phyloP scores from a whole-genome alignment of 2,329 filamentous ascomycete species.

The Fusarium irregulare region DNA sequence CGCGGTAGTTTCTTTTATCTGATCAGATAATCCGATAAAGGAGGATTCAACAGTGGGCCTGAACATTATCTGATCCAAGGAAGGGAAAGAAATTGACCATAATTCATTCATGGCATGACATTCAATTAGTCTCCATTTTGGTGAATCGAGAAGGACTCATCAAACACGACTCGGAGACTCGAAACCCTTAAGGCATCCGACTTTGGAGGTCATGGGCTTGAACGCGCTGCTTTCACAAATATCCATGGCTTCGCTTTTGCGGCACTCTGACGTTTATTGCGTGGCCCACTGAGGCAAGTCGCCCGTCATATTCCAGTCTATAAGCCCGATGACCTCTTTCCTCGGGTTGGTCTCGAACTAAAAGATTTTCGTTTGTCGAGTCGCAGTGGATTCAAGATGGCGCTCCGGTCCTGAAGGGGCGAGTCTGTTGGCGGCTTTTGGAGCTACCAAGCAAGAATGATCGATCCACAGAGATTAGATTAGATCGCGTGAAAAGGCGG shows the following conservation, averaged over 20 bases:
- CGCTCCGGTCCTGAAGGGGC: slow-evolving; percentile 14
- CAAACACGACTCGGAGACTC: neutral
- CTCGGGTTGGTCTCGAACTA: neutral
- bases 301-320: neutral
- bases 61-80: neutral
- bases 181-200: neutral
- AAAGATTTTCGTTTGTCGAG: neutral
- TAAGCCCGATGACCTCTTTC: neutral
- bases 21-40: slow-evolving; percentile 33
- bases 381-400: slow-evolving; percentile 3
- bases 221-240: neutral
- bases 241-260: neutral
- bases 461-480: slow-evolving; percentile 24
- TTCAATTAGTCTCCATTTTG: neutral
- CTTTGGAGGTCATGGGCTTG: neutral
- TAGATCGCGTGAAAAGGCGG: slow-evolving; percentile 3
- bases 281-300: neutral
- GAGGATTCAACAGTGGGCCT: neutral
- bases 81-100: neutral
- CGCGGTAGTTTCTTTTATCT: slow-evolving; percentile 25
- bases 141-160: neutral
- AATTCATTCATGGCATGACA: neutral
- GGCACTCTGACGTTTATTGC: neutral
- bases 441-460: neutral
- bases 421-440: neutral